Base-by-base conservation (phyloP, 2,329 filamentous ascomycete species). In the Monilinia polystroma region DNA sequence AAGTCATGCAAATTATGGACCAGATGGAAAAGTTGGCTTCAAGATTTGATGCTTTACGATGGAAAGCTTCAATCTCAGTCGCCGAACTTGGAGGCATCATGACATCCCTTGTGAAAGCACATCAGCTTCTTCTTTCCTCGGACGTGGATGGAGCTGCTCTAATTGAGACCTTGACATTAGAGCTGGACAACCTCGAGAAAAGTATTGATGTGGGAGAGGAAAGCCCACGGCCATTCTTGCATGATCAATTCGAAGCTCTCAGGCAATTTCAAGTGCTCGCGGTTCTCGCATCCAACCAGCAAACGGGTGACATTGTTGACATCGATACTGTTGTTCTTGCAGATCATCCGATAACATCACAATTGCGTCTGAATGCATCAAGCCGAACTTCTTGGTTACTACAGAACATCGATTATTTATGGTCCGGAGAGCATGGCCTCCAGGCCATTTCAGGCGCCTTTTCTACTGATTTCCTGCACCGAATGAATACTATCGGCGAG, bases 31-130 rank as follows among this genome's bases (percentile, higher is more conserved):
- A 78, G 14, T 79, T 90, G 5, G 86, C 85, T 1, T 76, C 76
- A 2, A 81, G 85, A 60, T 90, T 90, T 67, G 88, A 90, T 75
- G 75, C 78, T 43, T 76, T 89, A 38, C 82, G 84, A 70, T 88
- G 85, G 87, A 86, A 82, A 72, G 81, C 82, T 2, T 79, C 81
- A 29, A 82, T 83, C 14, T 80, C 81, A 3, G 78, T 87, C 10
- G 63, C 77, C 1, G 84, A 85, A 38, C 77, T 89, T 14, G 79
- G 81, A 8, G 82, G 81, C 55, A 81, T 87, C 26, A 83, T 84
- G 73, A 77, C 78, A 18, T 84, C 85, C 0, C 79, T 90, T 23
- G 80, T 83, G 23, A 81, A 83, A 65, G 84, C 84, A 2, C 88
- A 88, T 67, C 77, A 79, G 20, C 78, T 87, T n/a, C 78, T 88